phyloP scores from a whole-genome alignment of 345 rosid species.

The Excoecaria agallocha region DNA sequence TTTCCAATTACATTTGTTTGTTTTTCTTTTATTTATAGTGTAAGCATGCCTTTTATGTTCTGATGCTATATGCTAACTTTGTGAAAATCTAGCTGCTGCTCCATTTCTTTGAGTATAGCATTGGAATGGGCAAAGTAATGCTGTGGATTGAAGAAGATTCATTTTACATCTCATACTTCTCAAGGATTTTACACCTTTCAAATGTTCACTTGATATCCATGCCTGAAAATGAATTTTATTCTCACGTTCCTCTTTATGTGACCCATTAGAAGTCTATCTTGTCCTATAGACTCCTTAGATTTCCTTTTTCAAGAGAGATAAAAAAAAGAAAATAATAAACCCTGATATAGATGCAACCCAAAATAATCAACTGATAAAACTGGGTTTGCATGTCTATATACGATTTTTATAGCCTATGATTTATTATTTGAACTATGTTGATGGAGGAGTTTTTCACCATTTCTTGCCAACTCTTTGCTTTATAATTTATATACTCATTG shows the following conservation, averaged over 20 bases:
- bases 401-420: not conserved
- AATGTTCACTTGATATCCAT: not conserved
- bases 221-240: not conserved
- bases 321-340: not conserved
- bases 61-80: not conserved
- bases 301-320: not conserved
- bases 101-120: too few relatives aligned
- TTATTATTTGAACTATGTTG: not conserved
- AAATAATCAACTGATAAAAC: not conserved
- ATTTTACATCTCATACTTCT: not conserved
- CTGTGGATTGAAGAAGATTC: not conserved
- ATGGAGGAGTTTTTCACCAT: not conserved
- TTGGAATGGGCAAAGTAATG: too few relatives aligned
- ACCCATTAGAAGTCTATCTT: not conserved
- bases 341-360: not conserved
- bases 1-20: not conserved
- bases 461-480: not conserved
- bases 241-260: not conserved
- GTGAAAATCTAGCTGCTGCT: too few relatives aligned
- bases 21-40: not conserved
- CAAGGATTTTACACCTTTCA: not conserved
- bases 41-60: not conserved
- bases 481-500: not conserved
- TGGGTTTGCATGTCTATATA: not conserved
- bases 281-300: not conserved